Conservation (phyloP, 495 filamentous ascomycete genomes). For the Annulohypoxylon maeteangense region DNA sequence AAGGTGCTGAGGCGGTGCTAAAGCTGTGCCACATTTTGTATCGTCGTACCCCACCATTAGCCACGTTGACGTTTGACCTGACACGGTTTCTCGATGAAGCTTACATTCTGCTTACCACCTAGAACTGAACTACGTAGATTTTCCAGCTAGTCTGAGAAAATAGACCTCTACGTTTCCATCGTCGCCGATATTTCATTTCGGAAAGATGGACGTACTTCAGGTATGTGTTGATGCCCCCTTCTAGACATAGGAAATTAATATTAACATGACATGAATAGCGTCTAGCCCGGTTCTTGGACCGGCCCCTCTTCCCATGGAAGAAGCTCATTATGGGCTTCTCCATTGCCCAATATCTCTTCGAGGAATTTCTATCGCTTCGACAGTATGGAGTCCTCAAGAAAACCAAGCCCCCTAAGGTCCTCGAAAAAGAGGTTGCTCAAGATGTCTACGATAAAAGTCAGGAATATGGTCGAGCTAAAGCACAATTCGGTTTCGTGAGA, state of each 20-base stretch:
- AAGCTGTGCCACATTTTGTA: conserved; percentile 24
- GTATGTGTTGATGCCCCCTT: conserved; percentile 42
- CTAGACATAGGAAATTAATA: background rate
- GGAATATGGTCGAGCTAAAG: conserved; percentile 95
- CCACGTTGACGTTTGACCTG: conserved; percentile 38
- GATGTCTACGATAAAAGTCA: conserved; percentile 95
- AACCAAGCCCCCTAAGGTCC: conserved; percentile 81
- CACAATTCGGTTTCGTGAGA: conserved; percentile 82
- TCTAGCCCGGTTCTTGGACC: conserved; percentile 86
- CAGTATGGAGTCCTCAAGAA: conserved; percentile 87
- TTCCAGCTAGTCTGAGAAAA: conserved; percentile 25
- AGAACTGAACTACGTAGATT: background rate
- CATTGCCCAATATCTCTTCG: conserved; percentile 85
- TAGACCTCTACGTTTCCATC: conserved; percentile 27
- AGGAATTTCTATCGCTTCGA: conserved; percentile 83
- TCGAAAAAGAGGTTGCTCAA: conserved; percentile 85
- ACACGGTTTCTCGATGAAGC: conserved; percentile 40
- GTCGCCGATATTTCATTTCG: conserved; percentile 22
- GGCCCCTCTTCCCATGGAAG: conserved; percentile 97
- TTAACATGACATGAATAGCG: conserved; percentile 63
- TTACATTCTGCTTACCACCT: conserved; percentile 4
- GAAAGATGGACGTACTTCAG: conserved; percentile 56
- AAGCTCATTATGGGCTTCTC: conserved; percentile 93
- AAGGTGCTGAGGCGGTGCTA: background rate
- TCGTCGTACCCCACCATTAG: conserved; percentile 24